phyloP scores from a whole-genome alignment of 2,329 filamentous ascomycete genomes.

The Arthrobotrys pseudoclavata region DNA sequence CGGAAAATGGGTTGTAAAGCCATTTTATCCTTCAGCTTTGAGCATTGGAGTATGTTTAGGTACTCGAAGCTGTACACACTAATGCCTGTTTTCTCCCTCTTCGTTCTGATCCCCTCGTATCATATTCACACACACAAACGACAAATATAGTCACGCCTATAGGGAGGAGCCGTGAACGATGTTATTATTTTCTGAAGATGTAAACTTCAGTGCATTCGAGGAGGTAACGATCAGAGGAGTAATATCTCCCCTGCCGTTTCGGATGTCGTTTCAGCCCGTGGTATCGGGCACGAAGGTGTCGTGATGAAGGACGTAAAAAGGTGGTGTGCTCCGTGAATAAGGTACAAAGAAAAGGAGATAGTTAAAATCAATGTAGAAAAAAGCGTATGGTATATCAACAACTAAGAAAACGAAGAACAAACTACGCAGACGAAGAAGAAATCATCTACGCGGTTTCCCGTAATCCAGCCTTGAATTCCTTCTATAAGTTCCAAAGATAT shows the following conservation, averaged over 20 bases:
- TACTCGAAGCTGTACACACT: conserved; percentile 70
- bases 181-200: conserved; percentile 41
- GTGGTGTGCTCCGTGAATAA: conserved; percentile 45
- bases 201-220: conserved; percentile 49
- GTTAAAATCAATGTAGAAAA: conserved; percentile 37
- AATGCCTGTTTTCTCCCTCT: conserved; percentile 65
- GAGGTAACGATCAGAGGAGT: conserved; percentile 20
- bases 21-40: conserved; percentile 63
- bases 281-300: conserved; percentile 10
- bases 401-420: conserved; percentile 36
- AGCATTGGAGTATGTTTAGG: conserved; percentile 66
- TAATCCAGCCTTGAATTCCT: conserved; percentile 98
- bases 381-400: conserved; percentile 57
- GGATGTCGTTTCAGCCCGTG: conserved; percentile 15
- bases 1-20: conserved; percentile 66
- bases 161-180: conserved; percentile 11
- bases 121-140: neutral
- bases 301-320: conserved; percentile 33
- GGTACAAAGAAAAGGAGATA: conserved; percentile 44
- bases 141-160: conserved; percentile 29
- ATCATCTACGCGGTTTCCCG: conserved; percentile 79
- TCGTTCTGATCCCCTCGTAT: neutral
- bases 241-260: conserved; percentile 21
- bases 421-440: conserved; percentile 35
- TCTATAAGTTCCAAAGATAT: conserved; percentile 72